A percentile compares a stretch with the other conserved stretches of the same genome.
Evolutionary conservation across 2,329 filamentous ascomycete species (phyloP).

Genomic region (Botrytis fabae): DNA sequence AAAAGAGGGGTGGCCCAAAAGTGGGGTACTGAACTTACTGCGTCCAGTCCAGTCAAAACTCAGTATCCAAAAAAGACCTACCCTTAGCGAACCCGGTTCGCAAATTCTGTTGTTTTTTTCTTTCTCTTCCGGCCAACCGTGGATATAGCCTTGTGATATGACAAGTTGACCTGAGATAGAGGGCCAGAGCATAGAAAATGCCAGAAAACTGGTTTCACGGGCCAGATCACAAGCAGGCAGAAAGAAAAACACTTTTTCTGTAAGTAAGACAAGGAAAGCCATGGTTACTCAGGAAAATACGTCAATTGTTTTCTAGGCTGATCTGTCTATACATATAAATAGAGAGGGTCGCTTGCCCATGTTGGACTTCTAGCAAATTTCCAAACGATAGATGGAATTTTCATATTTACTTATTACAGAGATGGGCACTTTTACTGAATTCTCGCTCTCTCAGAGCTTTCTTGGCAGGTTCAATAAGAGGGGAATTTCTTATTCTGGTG

Average conservation of each 20-base stretch:
- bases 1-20: too few relatives aligned
- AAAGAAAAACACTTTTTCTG: not conserved
- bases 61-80: not conserved
- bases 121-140: not conserved
- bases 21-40: too few relatives aligned
- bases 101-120: too few relatives aligned
- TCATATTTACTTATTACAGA: not conserved
- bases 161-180: not conserved
- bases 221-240: not conserved
- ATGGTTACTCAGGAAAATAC: not conserved
- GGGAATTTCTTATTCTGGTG: not conserved
- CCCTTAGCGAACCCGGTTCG: not conserved
- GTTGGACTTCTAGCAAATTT: not conserved
- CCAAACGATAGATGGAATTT: rapidly evolving
- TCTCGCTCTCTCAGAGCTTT: not conserved
- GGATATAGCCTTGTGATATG: not conserved
- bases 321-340: not conserved
- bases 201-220: too few relatives aligned
- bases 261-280: not conserved
- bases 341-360: not conserved
- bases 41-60: not conserved
- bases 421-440: not conserved
- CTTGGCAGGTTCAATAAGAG: not conserved
- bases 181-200: not conserved
- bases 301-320: not conserved